Evolutionary conservation across 495 filamentous ascomycete genomes (phyloP).

Genomic region (Penicillium parvum): DNA sequence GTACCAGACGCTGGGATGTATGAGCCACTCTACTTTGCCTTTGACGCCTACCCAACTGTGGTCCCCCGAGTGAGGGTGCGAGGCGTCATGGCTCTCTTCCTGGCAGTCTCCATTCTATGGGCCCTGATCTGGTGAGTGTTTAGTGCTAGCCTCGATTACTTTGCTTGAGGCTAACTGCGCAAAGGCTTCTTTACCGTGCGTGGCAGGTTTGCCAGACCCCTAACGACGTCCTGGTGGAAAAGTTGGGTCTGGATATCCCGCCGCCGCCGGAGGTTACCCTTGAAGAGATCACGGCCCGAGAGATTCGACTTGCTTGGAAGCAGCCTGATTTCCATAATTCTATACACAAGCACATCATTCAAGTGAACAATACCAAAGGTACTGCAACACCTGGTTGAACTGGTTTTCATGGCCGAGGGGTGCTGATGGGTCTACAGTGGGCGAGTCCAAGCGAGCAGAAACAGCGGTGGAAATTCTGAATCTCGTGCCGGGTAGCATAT

Average conservation of each 20-base stretch:
- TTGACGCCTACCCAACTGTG: slow-evolving; percentile 46
- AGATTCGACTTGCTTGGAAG: slow-evolving; percentile 89
- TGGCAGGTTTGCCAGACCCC: slow-evolving; percentile 85
- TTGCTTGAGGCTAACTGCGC: background rate
- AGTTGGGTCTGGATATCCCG: slow-evolving; percentile 90
- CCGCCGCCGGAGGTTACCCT: slow-evolving; percentile 84
- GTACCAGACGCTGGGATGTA: slow-evolving; percentile 44
- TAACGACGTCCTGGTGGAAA: slow-evolving; percentile 81
- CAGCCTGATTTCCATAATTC: slow-evolving; percentile 70
- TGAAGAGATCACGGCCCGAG: slow-evolving; percentile 81
- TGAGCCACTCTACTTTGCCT: slow-evolving; percentile 44
- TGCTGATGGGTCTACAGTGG: slow-evolving; percentile 52
- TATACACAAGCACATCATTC: slow-evolving; percentile 81
- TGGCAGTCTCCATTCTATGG: slow-evolving; percentile 47
- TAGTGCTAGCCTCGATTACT: background rate
- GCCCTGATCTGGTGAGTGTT: slow-evolving; percentile 47
- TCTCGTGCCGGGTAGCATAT: slow-evolving; percentile 78
- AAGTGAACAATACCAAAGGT: slow-evolving; percentile 92
- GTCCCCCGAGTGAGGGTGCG: slow-evolving; percentile 46
- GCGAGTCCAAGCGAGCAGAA: slow-evolving; percentile 78
- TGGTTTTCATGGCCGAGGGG: background rate
- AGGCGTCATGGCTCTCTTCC: slow-evolving; percentile 49
- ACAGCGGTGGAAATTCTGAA: slow-evolving; percentile 85
- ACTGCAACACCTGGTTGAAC: background rate
- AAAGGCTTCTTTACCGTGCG: slow-evolving; percentile 74